Conservation (phyloP, 345 rosid genomes). For the Bruguiera parviflora region DNA sequence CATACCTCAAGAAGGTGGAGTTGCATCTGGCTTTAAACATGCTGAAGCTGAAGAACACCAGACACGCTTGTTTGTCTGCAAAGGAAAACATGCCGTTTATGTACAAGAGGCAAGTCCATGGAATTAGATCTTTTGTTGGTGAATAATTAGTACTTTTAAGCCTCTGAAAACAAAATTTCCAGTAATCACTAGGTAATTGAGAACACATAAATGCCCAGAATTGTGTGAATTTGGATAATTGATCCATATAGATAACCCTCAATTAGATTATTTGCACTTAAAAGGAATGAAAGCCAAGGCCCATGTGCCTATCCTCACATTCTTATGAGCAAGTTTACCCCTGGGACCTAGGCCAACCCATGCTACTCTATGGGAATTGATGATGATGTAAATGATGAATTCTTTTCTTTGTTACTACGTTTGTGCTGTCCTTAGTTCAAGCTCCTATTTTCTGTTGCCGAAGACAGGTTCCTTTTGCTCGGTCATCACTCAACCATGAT, state of each 20-base stretch:
- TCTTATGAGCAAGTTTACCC: too few relatives aligned
- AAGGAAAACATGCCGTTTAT: slow-evolving; percentile 88
- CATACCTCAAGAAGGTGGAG: slow-evolving; percentile 95
- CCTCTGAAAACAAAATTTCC: too few relatives aligned
- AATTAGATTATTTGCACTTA: too few relatives aligned
- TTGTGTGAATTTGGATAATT: too few relatives aligned
- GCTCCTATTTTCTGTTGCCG: not conserved
- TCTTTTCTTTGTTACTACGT: not conserved
- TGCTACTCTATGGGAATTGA: too few relatives aligned
- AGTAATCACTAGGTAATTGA: too few relatives aligned
- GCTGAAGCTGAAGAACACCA: slow-evolving; percentile 73
- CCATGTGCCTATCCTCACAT: too few relatives aligned
- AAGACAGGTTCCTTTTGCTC: slow-evolving; percentile 79
- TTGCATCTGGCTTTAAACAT: slow-evolving; percentile 82
- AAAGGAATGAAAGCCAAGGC: too few relatives aligned
- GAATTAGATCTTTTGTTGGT: slow-evolving; percentile 2
- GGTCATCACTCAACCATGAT: slow-evolving; percentile 94
- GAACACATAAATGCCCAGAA: too few relatives aligned
- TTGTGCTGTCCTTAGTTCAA: slow-evolving; percentile 1
- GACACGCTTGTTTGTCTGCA: slow-evolving; percentile 84
- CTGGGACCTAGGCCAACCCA: too few relatives aligned
- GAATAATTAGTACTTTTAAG: not conserved
- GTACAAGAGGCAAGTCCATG: slow-evolving; percentile 78
- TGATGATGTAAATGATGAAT: too few relatives aligned
- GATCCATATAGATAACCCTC: too few relatives aligned